Conservation (phyloP, 306 rosid genomes). For the Canavalia gladiata region DNA sequence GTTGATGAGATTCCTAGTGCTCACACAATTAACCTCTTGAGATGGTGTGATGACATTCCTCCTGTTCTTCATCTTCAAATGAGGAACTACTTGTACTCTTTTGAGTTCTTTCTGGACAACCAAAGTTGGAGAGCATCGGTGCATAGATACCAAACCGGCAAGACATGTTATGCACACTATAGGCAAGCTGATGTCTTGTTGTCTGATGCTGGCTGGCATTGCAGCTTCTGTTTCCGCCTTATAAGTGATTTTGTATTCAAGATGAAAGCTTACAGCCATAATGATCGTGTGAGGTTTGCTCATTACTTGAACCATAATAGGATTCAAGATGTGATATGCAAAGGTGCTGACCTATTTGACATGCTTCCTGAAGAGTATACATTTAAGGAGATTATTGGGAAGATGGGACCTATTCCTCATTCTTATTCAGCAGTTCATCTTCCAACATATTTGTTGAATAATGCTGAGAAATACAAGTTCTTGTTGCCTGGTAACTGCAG, state of each 20-base stretch:
- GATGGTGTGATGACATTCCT: slow-evolving; percentile 82
- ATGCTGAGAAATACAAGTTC: slow-evolving; percentile 71
- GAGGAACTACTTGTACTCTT: slow-evolving; percentile 82
- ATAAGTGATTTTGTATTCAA: slow-evolving; percentile 78
- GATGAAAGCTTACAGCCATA: slow-evolving; percentile 92
- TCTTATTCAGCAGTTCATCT: slow-evolving; percentile 87
- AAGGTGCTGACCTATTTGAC: slow-evolving; percentile 81
- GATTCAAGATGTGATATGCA: slow-evolving; percentile 80
- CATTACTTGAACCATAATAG: slow-evolving; percentile 72
- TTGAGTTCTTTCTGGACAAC: slow-evolving; percentile 70
- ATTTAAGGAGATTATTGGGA: slow-evolving; percentile 83
- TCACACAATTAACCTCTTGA: slow-evolving; percentile 86
- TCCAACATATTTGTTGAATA: slow-evolving; percentile 72
- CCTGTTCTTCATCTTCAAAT: slow-evolving; percentile 77
- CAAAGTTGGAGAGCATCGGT: slow-evolving; percentile 84
- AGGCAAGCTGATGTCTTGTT: slow-evolving; percentile 68
- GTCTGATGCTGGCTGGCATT: slow-evolving; percentile 89
- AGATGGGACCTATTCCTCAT: slow-evolving; percentile 85
- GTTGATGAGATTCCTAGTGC: slow-evolving; percentile 94
- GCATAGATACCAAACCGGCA: slow-evolving; percentile 67
- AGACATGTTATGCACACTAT: slow-evolving; percentile 77
- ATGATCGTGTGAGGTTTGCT: slow-evolving; percentile 76
- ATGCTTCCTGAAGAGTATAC: slow-evolving; percentile 93
- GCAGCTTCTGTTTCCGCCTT: slow-evolving; percentile 85
- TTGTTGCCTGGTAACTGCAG: slow-evolving; percentile 84